Base-by-base conservation (phyloP, 2,329 filamentous ascomycete genomes). In the Nemania abortiva region DNA sequence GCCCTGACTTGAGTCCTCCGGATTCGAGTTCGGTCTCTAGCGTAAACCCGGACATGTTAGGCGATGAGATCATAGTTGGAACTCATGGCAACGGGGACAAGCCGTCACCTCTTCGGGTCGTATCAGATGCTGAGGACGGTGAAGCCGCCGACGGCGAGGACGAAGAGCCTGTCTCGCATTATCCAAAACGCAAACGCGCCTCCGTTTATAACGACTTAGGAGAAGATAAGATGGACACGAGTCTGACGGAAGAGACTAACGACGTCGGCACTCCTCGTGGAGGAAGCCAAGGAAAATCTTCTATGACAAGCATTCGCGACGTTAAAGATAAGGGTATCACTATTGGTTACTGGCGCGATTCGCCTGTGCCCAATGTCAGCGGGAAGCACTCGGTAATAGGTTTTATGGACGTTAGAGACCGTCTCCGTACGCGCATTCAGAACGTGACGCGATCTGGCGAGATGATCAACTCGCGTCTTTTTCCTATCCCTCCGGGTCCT, bases 271-370 rank as follows among this genome's bases (percentile, higher is more conserved):
- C 69, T 6, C 66, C 61, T n/a, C 58, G 62, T 29, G 59, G 50
- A 27, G 50, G 50, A 22, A 57, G 39, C 22, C 67, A 60, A 42
- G 53, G 55, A 22, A 71, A 60, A 59, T 11, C 67, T 31, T 7
- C 66, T n/a, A 1, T 34, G 20, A 7, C 57, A 15, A 37, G 5
- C n/a, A 6, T 39, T 3, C 63, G 61, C 13, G 70, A 67, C 4
- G 78, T 81, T 24, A 87, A 87, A 71, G 82, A 83, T 3, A 82
- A 87, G 70, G 82, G 83, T 3, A 82, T 88, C 5, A 76, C 85
- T 5, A 80, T 91, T 7, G 89, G 89, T 1, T 85, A 87, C 62
- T 91, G 89, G 89, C 83, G 88, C 59, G 87, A 89, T 57, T 90
- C 88, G 0, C 79, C 80, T 3, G 84, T 87, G 0, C 83, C 85